Conservation (phyloP, 1,139 yeast genomes). For the Yamadazyma siamensis region DNA sequence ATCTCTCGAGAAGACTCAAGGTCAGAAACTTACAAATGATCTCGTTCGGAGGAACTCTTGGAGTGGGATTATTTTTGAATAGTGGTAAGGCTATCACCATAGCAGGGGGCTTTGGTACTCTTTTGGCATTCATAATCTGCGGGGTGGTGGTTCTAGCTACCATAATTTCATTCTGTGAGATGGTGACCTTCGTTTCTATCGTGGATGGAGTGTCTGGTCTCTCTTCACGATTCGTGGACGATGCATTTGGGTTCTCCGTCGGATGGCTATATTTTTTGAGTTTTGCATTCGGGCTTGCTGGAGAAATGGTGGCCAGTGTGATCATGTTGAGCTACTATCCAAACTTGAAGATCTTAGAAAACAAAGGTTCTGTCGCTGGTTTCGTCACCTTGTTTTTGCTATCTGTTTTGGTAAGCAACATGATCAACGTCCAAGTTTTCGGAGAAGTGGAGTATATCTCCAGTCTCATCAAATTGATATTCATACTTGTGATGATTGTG, state of each 20-base stretch:
- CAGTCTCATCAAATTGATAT: slow-evolving; percentile 56
- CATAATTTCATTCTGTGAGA: slow-evolving; percentile 76
- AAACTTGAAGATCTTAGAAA: slow-evolving; percentile 44
- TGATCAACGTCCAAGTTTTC: slow-evolving; percentile 66
- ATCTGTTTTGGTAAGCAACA: slow-evolving; percentile 49
- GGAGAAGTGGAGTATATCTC: slow-evolving; percentile 73
- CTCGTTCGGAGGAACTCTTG: slow-evolving; percentile 79
- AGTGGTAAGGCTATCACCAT: slow-evolving; percentile 76
- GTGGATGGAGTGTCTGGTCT: slow-evolving; percentile 78
- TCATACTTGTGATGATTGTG: slow-evolving; percentile 54
- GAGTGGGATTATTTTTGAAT: slow-evolving; percentile 75
- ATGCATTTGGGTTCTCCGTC: slow-evolving; percentile 78
- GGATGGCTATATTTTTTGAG: slow-evolving; percentile 79
- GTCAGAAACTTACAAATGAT: slow-evolving; percentile 78
- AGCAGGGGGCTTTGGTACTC: slow-evolving; percentile 81
- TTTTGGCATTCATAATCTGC: slow-evolving; percentile 65
- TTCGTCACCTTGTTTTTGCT: slow-evolving; percentile 61
- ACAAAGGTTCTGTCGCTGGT: slow-evolving; percentile 52
- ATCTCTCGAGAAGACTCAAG: slow-evolving; percentile 51
- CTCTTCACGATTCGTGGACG: slow-evolving; percentile 77
- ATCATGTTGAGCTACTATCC: slow-evolving; percentile 70
- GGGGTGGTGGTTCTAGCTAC: slow-evolving; percentile 69
- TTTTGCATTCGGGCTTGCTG: slow-evolving; percentile 70
- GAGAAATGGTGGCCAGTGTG: slow-evolving; percentile 78
- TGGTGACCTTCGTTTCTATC: slow-evolving; percentile 79